Evolutionary conservation across 2,329 filamentous ascomycete genomes (phyloP), one percentile per base, ranked within the genome.

Genomic region (Alternaria solani): DNA sequence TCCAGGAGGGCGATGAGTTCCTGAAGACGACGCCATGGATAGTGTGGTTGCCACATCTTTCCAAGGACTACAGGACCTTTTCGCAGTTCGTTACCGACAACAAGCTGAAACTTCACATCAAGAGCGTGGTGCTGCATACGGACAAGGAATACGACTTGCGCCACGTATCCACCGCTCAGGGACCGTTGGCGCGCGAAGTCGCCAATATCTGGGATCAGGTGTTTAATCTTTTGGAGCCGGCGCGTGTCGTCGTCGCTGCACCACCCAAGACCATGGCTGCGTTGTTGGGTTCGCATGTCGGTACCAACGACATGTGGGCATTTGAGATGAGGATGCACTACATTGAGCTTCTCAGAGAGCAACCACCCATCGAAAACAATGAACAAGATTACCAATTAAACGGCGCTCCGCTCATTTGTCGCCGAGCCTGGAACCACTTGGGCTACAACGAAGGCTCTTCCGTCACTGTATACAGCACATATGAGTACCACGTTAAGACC

Each of bases 391-490:
- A 56, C 47, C 11, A 41, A 53, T 8, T 67, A 66, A 38, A 66
- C 70, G 5, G 25, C 36, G 1, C 4, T 8, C 7, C n/a, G 7
- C 77, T 92, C 0, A 84, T 92, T 44, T 82, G 83, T 26, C 79
- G 85, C n/a, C 83, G 86, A 1, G 85, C 85, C 2, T 94, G 91
- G 91, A 83, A 82, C 0, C 83, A 85, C 18, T 69, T 93, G 0
- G 80, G 86, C 2, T 85, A 93, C 64, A 94, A 94, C 73, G 91
- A 94, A 78, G 90, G 90, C 8, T 92, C 90, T 0, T 92, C 88
- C 5, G 84, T 90, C n/a, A 84, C 84, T 58, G 89, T 87, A 6
- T 94, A 92, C 78, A 85, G 85, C 47, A 88, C 86, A 4, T 90
- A 92, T 73, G 88, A 92, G 68, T 92, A 89, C 77, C 91, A 89